Base-by-base conservation (phyloP, 768 basidiomycete genomes). In the Kockovaella imperatae region DNA sequence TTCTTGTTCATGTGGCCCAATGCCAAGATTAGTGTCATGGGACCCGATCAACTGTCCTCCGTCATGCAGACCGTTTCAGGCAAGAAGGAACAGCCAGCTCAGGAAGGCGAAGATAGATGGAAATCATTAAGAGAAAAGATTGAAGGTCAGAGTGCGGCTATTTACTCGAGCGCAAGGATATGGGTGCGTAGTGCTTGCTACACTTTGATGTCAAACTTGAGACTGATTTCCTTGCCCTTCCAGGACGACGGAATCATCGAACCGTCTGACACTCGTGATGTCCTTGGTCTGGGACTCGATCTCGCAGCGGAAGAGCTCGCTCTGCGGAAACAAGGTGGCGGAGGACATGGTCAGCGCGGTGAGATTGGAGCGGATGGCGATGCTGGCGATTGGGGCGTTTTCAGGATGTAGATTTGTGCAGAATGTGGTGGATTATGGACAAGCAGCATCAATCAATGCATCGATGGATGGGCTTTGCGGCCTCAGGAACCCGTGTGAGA, bases 1-100 rank as follows among this genome's bases (percentile, higher is more conserved):
- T 95, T 96, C 78, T 72, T 96, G 43, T 96, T 87, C 86, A 91
- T 90, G 87, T 96, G 91, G 91, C 90, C 90, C 83, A 90, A 90
- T 56, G 87, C 90, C 29, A 90, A 85, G 70, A 83, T 93, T 1
- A 86, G 84, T 14, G 91, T 96, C 30, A 96, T 96, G 90, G 90
- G 91, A 29, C 87, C 86, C 1, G 85, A 81, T 7, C 91, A 95
- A 66, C 78, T 96, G 21, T 87, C 87, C 8, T 83, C 87, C 61
- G 90, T 96, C 32, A 96, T 96, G 91, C 75, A 83, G 13, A 79
- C 80, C 0, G 88, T 95, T 14, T 88, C 87, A 10, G 85, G 80
- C 82, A 87, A 72, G 29, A 77, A 70, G 13, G 25, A 44, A n/a
- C 30, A 23, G 30, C 32, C 35, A 5, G 36, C 20, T 10, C 45